These are phyloP conservation scores for Gossypium turneri DNA, from an alignment of 345 rosid genomes.

Conservation along the genomic window DNA sequence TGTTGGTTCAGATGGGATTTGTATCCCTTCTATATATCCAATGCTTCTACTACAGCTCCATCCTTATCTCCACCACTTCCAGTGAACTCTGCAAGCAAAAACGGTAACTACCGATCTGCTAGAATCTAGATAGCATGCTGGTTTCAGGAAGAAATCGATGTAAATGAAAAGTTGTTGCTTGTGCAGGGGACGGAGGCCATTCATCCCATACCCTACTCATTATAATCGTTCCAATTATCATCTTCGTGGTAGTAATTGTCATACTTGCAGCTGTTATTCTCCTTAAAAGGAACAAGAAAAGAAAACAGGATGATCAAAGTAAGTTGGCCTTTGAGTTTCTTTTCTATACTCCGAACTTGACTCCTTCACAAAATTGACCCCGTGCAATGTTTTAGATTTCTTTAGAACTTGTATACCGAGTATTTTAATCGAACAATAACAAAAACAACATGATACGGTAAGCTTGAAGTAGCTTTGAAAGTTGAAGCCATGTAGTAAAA, in stretches of 20 bases:
- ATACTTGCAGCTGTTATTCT: constrained; percentile 7
- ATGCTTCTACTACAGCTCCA: constrained; percentile 8
- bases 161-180: neutral
- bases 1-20: constrained; percentile 46
- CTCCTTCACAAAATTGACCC: neutral
- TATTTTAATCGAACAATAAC: neutral
- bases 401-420: neutral
- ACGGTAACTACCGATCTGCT: neutral
- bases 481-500: neutral
- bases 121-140: neutral
- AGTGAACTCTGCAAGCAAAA: neutral
- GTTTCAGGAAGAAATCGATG: neutral
- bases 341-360: neutral
- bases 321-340: neutral
- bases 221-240: constrained; percentile 23
- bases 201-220: constrained; percentile 7
- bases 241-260: constrained; percentile 11
- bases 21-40: constrained; percentile 31
- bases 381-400: neutral
- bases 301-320: neutral
- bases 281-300: constrained; percentile 12
- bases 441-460: neutral
- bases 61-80: constrained; percentile 6
- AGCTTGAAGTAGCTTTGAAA: neutral
- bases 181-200: constrained; percentile 2